Evolutionary conservation across 768 basidiomycete genomes (phyloP), one percentile per base, ranked within the genome.

Genomic region (Termitomyces sp.): DNA sequence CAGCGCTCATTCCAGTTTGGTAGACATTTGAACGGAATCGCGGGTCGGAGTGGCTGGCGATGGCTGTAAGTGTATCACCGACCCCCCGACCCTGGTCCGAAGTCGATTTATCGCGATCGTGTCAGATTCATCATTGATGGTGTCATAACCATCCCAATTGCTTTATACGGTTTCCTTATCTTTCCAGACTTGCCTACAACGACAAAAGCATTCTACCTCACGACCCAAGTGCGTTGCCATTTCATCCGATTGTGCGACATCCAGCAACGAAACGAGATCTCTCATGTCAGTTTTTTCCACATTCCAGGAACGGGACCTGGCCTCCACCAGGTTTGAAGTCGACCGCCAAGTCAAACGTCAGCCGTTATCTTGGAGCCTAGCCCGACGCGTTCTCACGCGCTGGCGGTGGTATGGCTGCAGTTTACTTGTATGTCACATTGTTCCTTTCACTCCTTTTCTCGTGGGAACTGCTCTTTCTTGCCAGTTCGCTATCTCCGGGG

Each of bases 331-430:
- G 35, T 66, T 85, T 9, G 66, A 75, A 42, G 64, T 66, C 1
- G 68, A 69, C 40, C 69, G 74, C 24, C 76, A 79, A 60, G 70
- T 75, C 6, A 66, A 66, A 42, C 73, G 71, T 48, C 71, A 67
- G 19, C 69, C 74, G 10, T 71, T 83, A 4, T 77, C 78, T 9
- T 81, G 77, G 77, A 66, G 62, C 54, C 59, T 82, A 1, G 69
- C 70, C 4, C 74, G 74, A 50, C 73, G 80, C 50, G 67, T 87
- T 42, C 70, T 87, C 24, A 69, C 76, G 24, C 73, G 78, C 8
- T 87, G 85, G 86, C 70, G 84, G 49, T 86, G 83, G 80, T 87
- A 87, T 61, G 85, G 70, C 3, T 85, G 83, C 61, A 85, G 84
- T 60, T 66, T 85, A 30, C 69, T 85, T 62, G 85, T 84, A 60